Conservation (phyloP, 805 yeast species). For the Hanseniaspora guilliermondii region DNA sequence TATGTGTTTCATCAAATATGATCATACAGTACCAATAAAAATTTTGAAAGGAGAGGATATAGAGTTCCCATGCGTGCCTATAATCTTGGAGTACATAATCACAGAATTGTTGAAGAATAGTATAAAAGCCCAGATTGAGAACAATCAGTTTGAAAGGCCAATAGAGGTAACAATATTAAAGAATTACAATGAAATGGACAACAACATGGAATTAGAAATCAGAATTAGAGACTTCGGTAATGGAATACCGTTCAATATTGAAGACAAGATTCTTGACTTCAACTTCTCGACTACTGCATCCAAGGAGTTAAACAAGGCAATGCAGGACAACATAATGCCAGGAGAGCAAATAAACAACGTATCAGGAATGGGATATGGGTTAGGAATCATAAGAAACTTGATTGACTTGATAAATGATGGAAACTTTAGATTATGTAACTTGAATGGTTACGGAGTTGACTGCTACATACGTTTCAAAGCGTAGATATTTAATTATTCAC, state of each 20-base stretch:
- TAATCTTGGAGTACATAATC: slow-evolving; percentile 75
- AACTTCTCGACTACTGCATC: slow-evolving; percentile 68
- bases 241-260: slow-evolving; percentile 62
- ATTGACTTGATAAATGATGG: slow-evolving; percentile 60
- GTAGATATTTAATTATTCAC: neutral
- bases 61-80: slow-evolving; percentile 69
- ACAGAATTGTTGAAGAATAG: slow-evolving; percentile 82
- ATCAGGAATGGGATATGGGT: slow-evolving; percentile 95
- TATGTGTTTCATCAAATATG: slow-evolving; percentile 71
- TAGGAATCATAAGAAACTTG: slow-evolving; percentile 71
- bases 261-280: slow-evolving; percentile 66
- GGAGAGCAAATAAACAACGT: slow-evolving; percentile 56
- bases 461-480: slow-evolving; percentile 43
- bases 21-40: slow-evolving; percentile 49
- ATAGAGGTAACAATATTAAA: slow-evolving; percentile 37
- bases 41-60: slow-evolving; percentile 49
- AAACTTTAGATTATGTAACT: slow-evolving; percentile 50
- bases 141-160: slow-evolving; percentile 30
- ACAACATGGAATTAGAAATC: slow-evolving; percentile 42
- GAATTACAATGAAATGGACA: slow-evolving; percentile 18
- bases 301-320: slow-evolving; percentile 39
- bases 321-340: slow-evolving; percentile 49
- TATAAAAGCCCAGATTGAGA: slow-evolving; percentile 77
- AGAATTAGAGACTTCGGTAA: slow-evolving; percentile 79
- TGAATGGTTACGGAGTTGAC: slow-evolving; percentile 70